These are phyloP conservation scores for Smallanthus sonchifolius DNA, from an alignment of 129 eudicot genomes.

Conservation along the genomic window DNA sequence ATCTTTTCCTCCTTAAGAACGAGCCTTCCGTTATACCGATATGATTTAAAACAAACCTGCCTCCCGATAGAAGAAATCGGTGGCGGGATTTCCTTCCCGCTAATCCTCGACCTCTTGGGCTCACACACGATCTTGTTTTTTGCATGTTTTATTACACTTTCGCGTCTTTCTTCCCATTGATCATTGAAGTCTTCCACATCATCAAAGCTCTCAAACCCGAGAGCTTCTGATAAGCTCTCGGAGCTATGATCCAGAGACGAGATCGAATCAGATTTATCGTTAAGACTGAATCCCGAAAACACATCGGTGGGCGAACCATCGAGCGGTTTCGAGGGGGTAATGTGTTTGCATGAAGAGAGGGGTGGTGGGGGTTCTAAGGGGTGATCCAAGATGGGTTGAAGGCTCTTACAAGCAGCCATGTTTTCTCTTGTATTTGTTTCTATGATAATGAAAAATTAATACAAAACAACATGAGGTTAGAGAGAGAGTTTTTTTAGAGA, in stretches of 20 bases:
- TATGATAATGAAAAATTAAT: conserved; percentile 10
- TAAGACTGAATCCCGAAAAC: conserved; percentile 50
- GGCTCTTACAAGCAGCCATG: conserved; percentile 84
- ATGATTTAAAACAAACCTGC: conserved; percentile 65
- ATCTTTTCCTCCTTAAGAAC: conserved; percentile 63
- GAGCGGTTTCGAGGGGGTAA: conserved; percentile 18
- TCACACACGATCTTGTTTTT: conserved; percentile 11
- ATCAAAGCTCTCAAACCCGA: conserved; percentile 74
- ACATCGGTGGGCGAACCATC: conserved; percentile 13
- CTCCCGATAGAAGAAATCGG: conserved; percentile 77
- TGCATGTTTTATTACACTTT: neutral
- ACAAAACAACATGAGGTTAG: conserved; percentile 16
- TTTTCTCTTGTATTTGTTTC: conserved; percentile 16
- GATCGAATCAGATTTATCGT: conserved; percentile 26
- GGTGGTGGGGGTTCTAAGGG: conserved; percentile 42
- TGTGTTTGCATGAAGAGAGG: conserved; percentile 55
- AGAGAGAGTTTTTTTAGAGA: conserved; percentile 17
- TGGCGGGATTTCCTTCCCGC: conserved; percentile 60
- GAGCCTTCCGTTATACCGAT: conserved; percentile 65
- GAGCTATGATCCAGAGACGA: conserved; percentile 36
- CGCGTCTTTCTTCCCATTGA: conserved; percentile 20
- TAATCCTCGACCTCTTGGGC: conserved; percentile 33
- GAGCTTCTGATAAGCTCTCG: conserved; percentile 61
- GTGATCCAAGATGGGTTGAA: conserved; percentile 63
- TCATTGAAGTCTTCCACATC: conserved; percentile 38